These are phyloP conservation scores for Phytopythium delawarense DNA, from an alignment of 352 stramenopile genomes.

Conservation along the genomic window DNA sequence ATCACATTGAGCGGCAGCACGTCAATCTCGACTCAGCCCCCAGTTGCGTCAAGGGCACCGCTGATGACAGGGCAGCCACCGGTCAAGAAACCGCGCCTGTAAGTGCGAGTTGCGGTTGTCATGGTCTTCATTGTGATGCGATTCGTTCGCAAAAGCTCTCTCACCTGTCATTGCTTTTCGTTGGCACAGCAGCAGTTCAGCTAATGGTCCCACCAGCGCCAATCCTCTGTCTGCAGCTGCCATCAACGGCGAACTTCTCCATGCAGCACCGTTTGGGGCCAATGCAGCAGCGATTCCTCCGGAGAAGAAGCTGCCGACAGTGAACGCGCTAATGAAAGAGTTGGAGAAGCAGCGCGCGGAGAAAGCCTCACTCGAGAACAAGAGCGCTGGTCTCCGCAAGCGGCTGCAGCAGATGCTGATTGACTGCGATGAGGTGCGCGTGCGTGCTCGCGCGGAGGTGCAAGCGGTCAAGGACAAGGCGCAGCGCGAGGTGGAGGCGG, in stretches of 20 bases:
- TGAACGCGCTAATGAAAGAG: slow-evolving; percentile 51
- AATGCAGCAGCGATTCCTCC: neutral
- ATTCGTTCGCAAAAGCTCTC: too few species aligned
- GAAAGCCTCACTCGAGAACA: slow-evolving; percentile 50
- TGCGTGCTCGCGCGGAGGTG: slow-evolving; percentile 45
- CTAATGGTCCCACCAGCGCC: neutral
- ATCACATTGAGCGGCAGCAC: neutral
- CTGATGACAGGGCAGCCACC: neutral
- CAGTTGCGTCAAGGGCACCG: neutral
- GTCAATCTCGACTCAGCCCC: neutral
- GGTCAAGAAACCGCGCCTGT: neutral
- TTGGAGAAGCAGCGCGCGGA: slow-evolving; percentile 54
- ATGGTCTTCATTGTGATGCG: too few species aligned
- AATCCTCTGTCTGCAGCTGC: neutral
- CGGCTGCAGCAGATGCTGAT: slow-evolving; percentile 76
- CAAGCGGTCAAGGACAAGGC: slow-evolving; percentile 45
- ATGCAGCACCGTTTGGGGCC: neutral
- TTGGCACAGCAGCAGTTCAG: neutral
- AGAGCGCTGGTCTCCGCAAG: slow-evolving; percentile 64
- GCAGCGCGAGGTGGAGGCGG: slow-evolving; percentile 37
- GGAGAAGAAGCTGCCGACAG: slow-evolving; percentile 13
- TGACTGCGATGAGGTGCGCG: slow-evolving; percentile 65
- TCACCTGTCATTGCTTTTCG: neutral
- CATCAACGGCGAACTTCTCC: neutral
- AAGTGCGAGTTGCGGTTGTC: neutral